Conservation (phyloP, 1,284 basidiomycete species). For the Schizopora paradoxa region DNA sequence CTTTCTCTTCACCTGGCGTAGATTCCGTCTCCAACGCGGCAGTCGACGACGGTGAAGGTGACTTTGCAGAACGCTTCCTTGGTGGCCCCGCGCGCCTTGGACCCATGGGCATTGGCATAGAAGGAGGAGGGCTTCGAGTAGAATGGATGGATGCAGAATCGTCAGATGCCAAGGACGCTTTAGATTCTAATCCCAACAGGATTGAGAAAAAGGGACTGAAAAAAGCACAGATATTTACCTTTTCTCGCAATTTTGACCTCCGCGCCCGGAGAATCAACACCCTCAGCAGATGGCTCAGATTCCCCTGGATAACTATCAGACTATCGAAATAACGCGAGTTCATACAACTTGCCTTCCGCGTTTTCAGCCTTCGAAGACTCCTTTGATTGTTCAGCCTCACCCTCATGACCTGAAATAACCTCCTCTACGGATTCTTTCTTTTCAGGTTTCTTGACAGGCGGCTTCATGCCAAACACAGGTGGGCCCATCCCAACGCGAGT, state of each 20-base stretch:
- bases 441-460: constrained; percentile 39
- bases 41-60: constrained; percentile 27
- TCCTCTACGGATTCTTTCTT: constrained; percentile 20
- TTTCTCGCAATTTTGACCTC: neutral
- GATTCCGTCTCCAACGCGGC: constrained; percentile 7
- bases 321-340: no score
- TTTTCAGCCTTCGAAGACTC: neutral
- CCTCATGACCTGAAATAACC: constrained; percentile 7
- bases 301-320: no score
- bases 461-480: constrained; percentile 58
- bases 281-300: neutral
- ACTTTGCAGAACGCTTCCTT: constrained; percentile 52
- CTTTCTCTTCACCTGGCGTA: neutral
- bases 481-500: constrained; percentile 78
- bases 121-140: constrained; percentile 33
- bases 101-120: constrained; percentile 70
- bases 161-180: constrained; percentile 30
- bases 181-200: no score
- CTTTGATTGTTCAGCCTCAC: constrained; percentile 11
- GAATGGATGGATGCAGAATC: constrained; percentile 31
- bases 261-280: neutral
- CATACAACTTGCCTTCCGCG: neutral
- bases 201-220: no score
- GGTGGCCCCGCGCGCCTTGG: constrained; percentile 67
- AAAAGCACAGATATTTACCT: constrained; percentile 1